These are phyloP conservation scores for Moricandia arvensis DNA, from an alignment of 345 rosid species.

Conservation along the genomic window DNA sequence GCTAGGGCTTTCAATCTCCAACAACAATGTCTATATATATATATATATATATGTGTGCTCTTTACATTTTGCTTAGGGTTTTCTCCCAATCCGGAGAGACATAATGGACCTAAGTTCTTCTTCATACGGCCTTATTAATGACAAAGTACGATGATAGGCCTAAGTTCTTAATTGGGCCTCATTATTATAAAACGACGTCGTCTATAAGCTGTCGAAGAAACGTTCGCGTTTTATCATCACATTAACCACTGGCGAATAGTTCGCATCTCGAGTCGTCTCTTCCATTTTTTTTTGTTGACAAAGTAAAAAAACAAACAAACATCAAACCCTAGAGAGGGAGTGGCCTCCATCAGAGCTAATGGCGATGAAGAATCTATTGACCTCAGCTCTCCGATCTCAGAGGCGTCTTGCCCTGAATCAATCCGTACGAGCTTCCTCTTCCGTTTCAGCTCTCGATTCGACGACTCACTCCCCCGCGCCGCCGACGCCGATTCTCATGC, in stretches of 20 bases:
- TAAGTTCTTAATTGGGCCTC: not conserved
- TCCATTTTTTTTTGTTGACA: conserved; percentile 14
- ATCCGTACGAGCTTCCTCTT: conserved; percentile 47
- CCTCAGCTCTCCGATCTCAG: conserved; percentile 60
- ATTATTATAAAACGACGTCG: not conserved
- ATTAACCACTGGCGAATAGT: conserved; percentile 17
- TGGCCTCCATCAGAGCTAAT: conserved; percentile 28
- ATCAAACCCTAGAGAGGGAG: conserved; percentile 32
- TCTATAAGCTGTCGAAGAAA: not conserved
- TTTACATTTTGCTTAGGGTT: conserved; percentile 29
- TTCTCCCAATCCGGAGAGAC: conserved; percentile 14
- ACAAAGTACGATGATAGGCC: not conserved
- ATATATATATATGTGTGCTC: conserved; percentile 16
- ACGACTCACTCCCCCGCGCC: conserved; percentile 51
- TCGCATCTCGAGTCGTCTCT: conserved; percentile 31
- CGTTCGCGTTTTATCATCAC: not conserved
- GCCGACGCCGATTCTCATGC: conserved; percentile 53
- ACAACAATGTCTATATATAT: conserved; percentile 18
- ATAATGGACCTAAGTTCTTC: not conserved
- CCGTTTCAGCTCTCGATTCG: conserved; percentile 42
- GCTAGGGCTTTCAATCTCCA: conserved; percentile 31
- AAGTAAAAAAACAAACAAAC: not conserved
- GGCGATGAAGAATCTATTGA: conserved; percentile 50
- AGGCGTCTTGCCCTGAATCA: conserved; percentile 33
- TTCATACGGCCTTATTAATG: no score